Base-by-base conservation (phyloP, 2,329 filamentous ascomycete genomes). In the Graphilbum sp. region DNA sequence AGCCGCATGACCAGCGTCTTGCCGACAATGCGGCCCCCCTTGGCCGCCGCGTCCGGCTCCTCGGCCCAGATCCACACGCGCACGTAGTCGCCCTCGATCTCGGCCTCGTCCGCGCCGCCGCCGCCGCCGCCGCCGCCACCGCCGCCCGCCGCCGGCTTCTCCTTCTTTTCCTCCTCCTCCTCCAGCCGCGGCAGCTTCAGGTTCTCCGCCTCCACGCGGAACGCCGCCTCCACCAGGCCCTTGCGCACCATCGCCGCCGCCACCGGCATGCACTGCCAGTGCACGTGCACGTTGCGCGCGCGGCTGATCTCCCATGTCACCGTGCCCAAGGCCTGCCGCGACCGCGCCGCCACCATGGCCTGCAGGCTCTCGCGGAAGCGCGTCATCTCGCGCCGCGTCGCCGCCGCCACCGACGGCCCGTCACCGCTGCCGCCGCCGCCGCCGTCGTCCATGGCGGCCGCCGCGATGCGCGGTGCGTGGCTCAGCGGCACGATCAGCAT, bases 241-340 rank as follows among this genome's bases (percentile, higher is more conserved):
- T 75, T 74, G 17, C 60, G 62, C 36, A 94, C 69, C 33, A 84
- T 61, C 10, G 79, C 67, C 0, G 69, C 63, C 0, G 80, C 72
- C 1, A 92, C 64, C 1, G 90, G 85, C 23, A 96, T 62, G 47
- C 92, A 80, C 57, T 98, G 92, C 90, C 87, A 95, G 52, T 96
- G 88, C 1, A 79, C 69, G 54, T 98, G 90, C 40, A 96, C 76
- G 39, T 90, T 85, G 37, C 72, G 71, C 5, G 66, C 67, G 36
- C 86, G 78, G 52, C 78, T 88, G 49, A 98, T 87, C 59, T 96
- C 90, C 75, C 85, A 98, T 0, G 85, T 90, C 2, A 96, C 80
- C 3, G 77, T 72, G 15, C 88, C 90, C 1, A 95, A 72, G 45
- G 69, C 69, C 44, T 69, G 61, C 51, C 61, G 55, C 41, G 63